Evolutionary conservation across 208 protist genomes (phyloP), one percentile per base, ranked within the genome.

Genomic region (Jaenimonas drosophilae): DNA sequence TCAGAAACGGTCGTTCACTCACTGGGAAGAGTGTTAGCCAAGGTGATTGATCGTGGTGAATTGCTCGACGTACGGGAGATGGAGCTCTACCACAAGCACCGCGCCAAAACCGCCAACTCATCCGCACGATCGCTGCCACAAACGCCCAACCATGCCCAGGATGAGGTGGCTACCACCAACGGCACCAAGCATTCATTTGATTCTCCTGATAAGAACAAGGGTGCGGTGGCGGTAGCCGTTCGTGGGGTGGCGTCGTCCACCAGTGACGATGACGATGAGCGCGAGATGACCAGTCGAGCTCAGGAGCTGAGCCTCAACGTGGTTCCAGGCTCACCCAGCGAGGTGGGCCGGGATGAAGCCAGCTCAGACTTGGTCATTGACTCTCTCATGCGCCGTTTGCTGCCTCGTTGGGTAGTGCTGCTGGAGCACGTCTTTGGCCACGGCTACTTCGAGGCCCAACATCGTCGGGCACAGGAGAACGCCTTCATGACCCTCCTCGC

Each of bases 401-500:
- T 84, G 46, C 79, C 79, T 9, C 19, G 52, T 11, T 88, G 79
- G 75, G 74, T 84, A 21, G 56, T 47, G 25, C 36, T 70, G 44
- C 47, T 56, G 11, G 74, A 88, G 64, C 63, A 55, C 46, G 28
- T 80, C 27, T 71, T 56, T 29, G 45, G 43, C 7, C 67, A 71
- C 20, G 71, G 64, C 25, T 77, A 68, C 57, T 80, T 78, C 49
- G 56, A 48, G 0, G 41, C 50, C 19, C 63, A 62, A 14, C 71
- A 88, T 49, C 45, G 64, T 17, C 70, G 79, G 30, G 74, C 67
- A n/a, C 74, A 76, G 56, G 74, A 88, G 71, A 83, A 83, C 46
- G 79, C 70, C n/a, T 84, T 88, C 56, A 78, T 88, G 54, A 59
- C 59, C 23, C 65, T 88, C 6, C 75, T 88, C 41, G 72, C 79